Conservation (phyloP, 768 basidiomycete species). For the Lactarius indigo region DNA sequence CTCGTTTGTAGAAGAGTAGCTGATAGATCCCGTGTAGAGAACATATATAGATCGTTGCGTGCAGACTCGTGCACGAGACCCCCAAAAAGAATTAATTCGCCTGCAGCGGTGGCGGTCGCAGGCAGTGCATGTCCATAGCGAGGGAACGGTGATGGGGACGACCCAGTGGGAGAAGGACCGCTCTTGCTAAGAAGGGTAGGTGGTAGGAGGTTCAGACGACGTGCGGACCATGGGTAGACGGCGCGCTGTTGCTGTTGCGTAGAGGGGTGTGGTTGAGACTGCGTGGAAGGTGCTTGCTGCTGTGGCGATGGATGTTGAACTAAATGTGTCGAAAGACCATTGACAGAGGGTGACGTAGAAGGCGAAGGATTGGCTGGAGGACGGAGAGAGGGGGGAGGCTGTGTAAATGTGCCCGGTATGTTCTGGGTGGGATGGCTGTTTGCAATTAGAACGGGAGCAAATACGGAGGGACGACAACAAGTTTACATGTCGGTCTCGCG, state of each 20-base stretch:
- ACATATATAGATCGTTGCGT: slow-evolving; percentile 90
- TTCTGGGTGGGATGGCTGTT: slow-evolving; percentile 16
- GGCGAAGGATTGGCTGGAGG: slow-evolving; percentile 33
- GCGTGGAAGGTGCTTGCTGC: slow-evolving; percentile 33
- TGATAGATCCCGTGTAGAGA: slow-evolving; percentile 74
- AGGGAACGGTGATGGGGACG: slow-evolving; percentile 89
- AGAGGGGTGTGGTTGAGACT: slow-evolving; percentile 28
- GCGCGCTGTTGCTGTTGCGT: slow-evolving; percentile 45
- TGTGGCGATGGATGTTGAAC: slow-evolving; percentile 31
- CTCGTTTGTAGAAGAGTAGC: slow-evolving; percentile 81
- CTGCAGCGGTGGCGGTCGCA: slow-evolving; percentile 65
- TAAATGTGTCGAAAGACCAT: slow-evolving; percentile 31
- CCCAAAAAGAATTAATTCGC: slow-evolving; percentile 95
- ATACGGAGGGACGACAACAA: background rate
- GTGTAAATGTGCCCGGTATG: slow-evolving; percentile 11
- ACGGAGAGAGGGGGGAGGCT: slow-evolving; percentile 31
- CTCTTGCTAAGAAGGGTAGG: slow-evolving; percentile 62
- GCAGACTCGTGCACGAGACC: slow-evolving; percentile 90
- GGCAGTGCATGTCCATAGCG: slow-evolving; percentile 95
- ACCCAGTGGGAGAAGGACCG: slow-evolving; percentile 55
- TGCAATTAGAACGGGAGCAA: slow-evolving; percentile 12
- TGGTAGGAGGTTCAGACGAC: slow-evolving; percentile 65
- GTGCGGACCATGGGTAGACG: slow-evolving; percentile 81
- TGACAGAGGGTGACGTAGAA: slow-evolving; percentile 31
- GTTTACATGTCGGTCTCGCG: slow-evolving; percentile 21